Base-by-base conservation (phyloP, 1,139 yeast genomes). In the Kodamaea sp. region DNA sequence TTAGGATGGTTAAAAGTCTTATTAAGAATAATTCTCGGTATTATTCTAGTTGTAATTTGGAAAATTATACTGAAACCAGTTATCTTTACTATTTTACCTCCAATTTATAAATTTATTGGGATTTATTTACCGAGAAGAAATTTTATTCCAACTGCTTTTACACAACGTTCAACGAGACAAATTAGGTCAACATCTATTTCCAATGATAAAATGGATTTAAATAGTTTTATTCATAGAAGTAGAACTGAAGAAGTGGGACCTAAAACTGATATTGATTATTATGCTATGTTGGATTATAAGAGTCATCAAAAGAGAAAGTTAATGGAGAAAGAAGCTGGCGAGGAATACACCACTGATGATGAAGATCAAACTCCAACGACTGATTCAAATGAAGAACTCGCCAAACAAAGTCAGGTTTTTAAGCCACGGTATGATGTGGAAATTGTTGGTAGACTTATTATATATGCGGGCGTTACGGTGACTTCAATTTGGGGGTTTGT, bases 391-490 rank as follows among this genome's bases (percentile, higher is more conserved):
- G 41, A 34, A 6, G 41, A 44, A 5, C 37, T 46, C 2, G 44
- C 44, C 8, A 34, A 29, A 31, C 29, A 47, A 24, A 63, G 71
- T 42, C 75, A 71, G 5, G 81, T 67, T 32, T 78, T 63, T 55
- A 69, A 60, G 53, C 67, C 78, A 8, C 66, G 89, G 39, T 82
- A 80, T 52, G 92, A 84, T 46, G 81, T 84, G 25, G 90, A 83
- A 47, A 84, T 84, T 11, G 65, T 85, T 32, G 87, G 92, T 8
- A 70, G 90, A 52, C 59, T 85, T 42, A 65, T 83, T 12, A 84
- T 86, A 1, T 88, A 88, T 58, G 80, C 84, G 3, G 95, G 95
- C 0, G 76, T 87, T 24, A 69, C 87, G 0, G 50, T 64, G 24
- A 53, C 67, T 24, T 74, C 80, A 0, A 53, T 71, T 8, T 64